These are phyloP conservation scores for Ophiocordyceps sinensis DNA, from an alignment of 2,329 filamentous ascomycete species.

Conservation along the genomic window DNA sequence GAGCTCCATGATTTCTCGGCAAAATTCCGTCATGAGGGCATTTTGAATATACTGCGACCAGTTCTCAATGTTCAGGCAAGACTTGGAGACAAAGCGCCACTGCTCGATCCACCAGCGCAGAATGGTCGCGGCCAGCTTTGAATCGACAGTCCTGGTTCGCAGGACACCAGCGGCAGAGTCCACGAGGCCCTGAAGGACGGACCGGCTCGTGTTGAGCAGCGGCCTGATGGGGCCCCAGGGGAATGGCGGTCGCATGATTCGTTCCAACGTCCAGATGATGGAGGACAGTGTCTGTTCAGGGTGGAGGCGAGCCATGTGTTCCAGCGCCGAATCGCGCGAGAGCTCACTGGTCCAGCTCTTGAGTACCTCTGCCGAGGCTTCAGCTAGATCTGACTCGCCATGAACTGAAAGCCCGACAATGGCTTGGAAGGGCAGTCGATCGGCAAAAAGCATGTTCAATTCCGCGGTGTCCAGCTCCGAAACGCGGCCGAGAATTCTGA, in stretches of 20 bases:
- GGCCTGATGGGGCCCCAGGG: constrained; percentile 45
- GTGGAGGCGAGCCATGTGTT: constrained; percentile 24
- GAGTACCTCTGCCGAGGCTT: constrained; percentile 67
- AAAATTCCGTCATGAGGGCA: constrained; percentile 75
- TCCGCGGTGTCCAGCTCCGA: constrained; percentile 60
- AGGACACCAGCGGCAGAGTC: constrained; percentile 42
- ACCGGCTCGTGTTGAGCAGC: constrained; percentile 40
- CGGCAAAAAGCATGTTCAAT: constrained; percentile 54
- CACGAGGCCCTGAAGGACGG: constrained; percentile 41
- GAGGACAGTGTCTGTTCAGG: constrained; percentile 25
- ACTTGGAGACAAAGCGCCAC: constrained; percentile 68
- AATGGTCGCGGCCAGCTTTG: constrained; percentile 49
- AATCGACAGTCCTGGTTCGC: constrained; percentile 38
- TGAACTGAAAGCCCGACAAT: constrained; percentile 71
- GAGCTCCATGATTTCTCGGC: constrained; percentile 87
- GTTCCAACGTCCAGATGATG: constrained; percentile 28
- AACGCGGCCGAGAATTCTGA: constrained; percentile 62
- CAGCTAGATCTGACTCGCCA: constrained; percentile 63
- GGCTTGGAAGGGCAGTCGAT: constrained; percentile 53
- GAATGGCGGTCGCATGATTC: constrained; percentile 17
- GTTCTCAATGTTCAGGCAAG: constrained; percentile 67
- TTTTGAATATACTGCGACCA: constrained; percentile 74
- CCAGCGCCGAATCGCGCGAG: constrained; percentile 24
- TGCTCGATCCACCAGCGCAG: constrained; percentile 70
- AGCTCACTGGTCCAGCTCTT: constrained; percentile 65